Base-by-base conservation (phyloP, 2,329 filamentous ascomycete species). In the Phialophora expanda region DNA sequence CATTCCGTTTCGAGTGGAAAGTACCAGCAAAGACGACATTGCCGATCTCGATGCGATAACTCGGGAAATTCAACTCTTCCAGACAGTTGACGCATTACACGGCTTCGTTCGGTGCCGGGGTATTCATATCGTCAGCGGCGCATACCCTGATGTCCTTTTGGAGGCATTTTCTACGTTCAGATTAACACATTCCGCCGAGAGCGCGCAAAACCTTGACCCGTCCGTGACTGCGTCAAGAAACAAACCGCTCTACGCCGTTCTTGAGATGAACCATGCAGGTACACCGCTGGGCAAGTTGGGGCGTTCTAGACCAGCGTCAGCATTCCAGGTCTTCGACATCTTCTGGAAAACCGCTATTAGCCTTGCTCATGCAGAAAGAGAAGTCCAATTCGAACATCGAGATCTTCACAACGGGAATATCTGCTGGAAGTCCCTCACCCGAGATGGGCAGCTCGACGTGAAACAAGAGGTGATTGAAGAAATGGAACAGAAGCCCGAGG, bases 391-490 rank as follows among this genome's bases (percentile, higher is more conserved):
- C 71, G 87, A 90, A 79, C 87, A 90, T 74, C 84, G 87, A 22
- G 87, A 90, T 75, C 76, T 90, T 3, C 87, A 90, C 75, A 78
- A 87, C 41, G 87, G 87, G n/a, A 90, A 90, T 70, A 84, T 90
- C 20, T 89, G 87, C 73, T 83, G 89, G 61, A 76, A 78, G 56
- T 76, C 76, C 30, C 77, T 72, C 14, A 71, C 76, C 61, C 76
- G 77, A 73, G 72, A 78, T 11, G 72, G 76, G 32, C 74, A 76
- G 4, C 72, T 75, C 2, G 73, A 77, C 41, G 62, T 75, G 17
- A 73, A 76, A 2, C 68, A 76, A 46, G 72, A 71, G 20, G 69
- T 73, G 22, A 71, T 75, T 12, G 67, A 73, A n/a, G 75, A 75
- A 20, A 73, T 76, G 41, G 64, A 66, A 20, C 57, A 73, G 17